Percentiles rank a stretch among this genome's conserved stretches.
Conservation (phyloP, 768 basidiomycete species). For the Suillus clintonianus region DNA sequence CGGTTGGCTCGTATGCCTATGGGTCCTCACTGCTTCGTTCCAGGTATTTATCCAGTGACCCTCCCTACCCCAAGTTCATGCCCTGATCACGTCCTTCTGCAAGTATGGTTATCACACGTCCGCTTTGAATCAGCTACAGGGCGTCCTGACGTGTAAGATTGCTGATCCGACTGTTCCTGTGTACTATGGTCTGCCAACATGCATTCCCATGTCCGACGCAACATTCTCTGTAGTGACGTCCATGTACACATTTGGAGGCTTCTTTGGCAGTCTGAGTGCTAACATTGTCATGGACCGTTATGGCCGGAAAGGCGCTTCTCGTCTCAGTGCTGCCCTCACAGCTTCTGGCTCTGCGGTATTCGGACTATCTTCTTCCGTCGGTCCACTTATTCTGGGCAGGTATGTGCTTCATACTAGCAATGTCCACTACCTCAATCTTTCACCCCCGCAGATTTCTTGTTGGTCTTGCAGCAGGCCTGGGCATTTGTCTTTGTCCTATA, state of each 20-base stretch:
- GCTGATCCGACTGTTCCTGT: constrained; percentile 13
- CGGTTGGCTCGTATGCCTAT: constrained; percentile 66
- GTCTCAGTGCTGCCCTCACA: constrained; percentile 56
- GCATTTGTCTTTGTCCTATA: constrained; percentile 79
- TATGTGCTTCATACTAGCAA: constrained; percentile 27
- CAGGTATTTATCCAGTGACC: constrained; percentile 33
- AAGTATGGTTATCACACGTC: constrained; percentile 94
- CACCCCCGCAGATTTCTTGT: constrained; percentile 51
- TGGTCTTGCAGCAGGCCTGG: constrained; percentile 72
- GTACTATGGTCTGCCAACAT: constrained; percentile 56
- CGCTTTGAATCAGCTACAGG: constrained; percentile 86
- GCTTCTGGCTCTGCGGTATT: constrained; percentile 66
- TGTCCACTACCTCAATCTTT: background rate
- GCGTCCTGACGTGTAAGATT: constrained; percentile 69
- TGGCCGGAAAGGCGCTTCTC: constrained; percentile 71
- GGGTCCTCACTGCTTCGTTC: constrained; percentile 68
- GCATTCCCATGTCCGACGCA: constrained; percentile 77
- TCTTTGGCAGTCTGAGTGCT: constrained; percentile 72
- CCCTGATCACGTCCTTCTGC: background rate
- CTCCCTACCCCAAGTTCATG: background rate
- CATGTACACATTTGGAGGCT: constrained; percentile 85
- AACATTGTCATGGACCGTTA: constrained; percentile 68
- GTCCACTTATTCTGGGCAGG: constrained; percentile 67
- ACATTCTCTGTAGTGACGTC: constrained; percentile 84
- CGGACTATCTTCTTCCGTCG: constrained; percentile 58